Evolutionary conservation across 192 early-diverging fungal species (phyloP), one percentile per base, ranked within the genome.

Genomic region (Backusella psychrophila): DNA sequence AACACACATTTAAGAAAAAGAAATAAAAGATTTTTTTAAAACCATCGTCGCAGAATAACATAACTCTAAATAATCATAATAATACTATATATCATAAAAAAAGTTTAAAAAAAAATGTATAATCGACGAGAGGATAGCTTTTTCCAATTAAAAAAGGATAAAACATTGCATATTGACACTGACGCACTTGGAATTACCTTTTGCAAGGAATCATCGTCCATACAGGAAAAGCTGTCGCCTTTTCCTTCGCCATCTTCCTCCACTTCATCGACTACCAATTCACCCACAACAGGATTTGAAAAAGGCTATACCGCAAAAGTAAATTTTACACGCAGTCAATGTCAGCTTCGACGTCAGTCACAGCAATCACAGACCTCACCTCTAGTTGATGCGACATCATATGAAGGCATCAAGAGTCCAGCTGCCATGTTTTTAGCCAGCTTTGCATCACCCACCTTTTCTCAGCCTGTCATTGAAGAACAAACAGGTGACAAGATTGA

Each of bases 401-500:
- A 77, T 77, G 56, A 73, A 11, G 53, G 76, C 23, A 38, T 78
- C 38, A 68, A 75, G 34, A 78, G 77, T 17, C 81, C 81, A 39
- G 81, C 81, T 34, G 81, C 81, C 29, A 72, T 77, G 15, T 82
- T 82, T 66, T 69, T 82, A 31, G 77, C 81, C 17, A 66, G 76
- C 69, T 82, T 82, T 72, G 77, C 73, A 23, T 39, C 35, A 39
- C 68, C 68, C 21, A 63, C 56, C 26, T 63, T 63, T 12, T 29
- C 23, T 74, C 36, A 66, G 21, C 14, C 53, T 77, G 33, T 49
- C 14, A 69, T 36, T 23, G 68, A 69, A 69, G 88, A 92, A 74
- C 80, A 85, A 33, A 89, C 90, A 67, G 94, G 92, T 38, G 91
- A 94, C 74, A 86, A 91, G 70, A 86, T 94, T 26, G 91, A 90